These are phyloP conservation scores for Ramularia endophylla DNA, from an alignment of 2,329 filamentous ascomycete species.

Conservation along the genomic window DNA sequence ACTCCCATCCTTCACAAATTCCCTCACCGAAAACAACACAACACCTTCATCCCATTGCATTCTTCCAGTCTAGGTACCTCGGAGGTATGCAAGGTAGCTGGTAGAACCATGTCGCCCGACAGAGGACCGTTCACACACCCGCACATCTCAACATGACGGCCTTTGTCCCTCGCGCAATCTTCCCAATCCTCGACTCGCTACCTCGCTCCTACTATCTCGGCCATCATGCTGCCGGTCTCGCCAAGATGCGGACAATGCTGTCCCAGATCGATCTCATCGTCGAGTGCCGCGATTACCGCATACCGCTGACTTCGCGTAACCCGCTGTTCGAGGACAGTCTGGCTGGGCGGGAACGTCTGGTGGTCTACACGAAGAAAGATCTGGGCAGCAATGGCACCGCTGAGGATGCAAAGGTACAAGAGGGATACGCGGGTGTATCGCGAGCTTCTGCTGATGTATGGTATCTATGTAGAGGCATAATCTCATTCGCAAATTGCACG, in stretches of 20 bases:
- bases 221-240: slow-evolving; percentile 77
- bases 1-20: too few relatives aligned
- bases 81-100: too few relatives aligned
- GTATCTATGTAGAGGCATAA: slow-evolving; percentile 35
- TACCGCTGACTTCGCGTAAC: slow-evolving; percentile 84
- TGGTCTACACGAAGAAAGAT: slow-evolving; percentile 90
- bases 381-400: slow-evolving; percentile 49
- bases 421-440: not conserved
- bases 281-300: slow-evolving; percentile 89
- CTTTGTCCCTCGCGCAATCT: slow-evolving; percentile 70
- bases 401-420: slow-evolving; percentile 26
- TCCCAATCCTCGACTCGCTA: slow-evolving; percentile 67
- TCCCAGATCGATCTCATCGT: slow-evolving; percentile 79
- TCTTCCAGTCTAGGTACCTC: not conserved
- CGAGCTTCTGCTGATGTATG: slow-evolving; percentile 13
- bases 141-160: slow-evolving; percentile 24
- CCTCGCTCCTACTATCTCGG: slow-evolving; percentile 90
- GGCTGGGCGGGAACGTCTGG: slow-evolving; percentile 64
- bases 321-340: slow-evolving; percentile 78
- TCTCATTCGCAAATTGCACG: slow-evolving; percentile 50
- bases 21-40: too few relatives aligned
- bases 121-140: slow-evolving; percentile 6
- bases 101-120: slow-evolving; percentile 13
- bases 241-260: slow-evolving; percentile 75
- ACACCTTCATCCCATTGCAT: not conserved